These are phyloP conservation scores for Boletus subcaerulescens DNA, from an alignment of 768 basidiomycete species.

Conservation along the genomic window DNA sequence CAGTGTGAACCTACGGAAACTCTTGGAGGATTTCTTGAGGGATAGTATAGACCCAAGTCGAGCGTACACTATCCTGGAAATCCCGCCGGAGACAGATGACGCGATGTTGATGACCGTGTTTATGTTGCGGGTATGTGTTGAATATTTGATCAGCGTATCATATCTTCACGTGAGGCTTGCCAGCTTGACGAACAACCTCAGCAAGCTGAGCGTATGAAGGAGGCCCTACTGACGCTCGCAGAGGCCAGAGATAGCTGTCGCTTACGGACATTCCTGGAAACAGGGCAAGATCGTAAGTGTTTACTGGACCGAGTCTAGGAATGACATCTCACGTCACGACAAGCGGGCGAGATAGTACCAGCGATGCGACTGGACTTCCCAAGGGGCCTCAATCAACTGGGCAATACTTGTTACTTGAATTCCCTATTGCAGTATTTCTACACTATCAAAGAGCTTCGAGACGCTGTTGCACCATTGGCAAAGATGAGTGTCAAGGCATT, in stretches of 20 bases:
- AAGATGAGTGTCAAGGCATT: conserved; percentile 51
- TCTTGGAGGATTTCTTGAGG: conserved; percentile 55
- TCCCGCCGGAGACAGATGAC: conserved; percentile 71
- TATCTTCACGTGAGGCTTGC: conserved; percentile 6
- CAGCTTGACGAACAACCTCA: conserved; percentile 72
- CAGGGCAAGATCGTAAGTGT: conserved; percentile 73
- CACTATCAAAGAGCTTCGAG: conserved; percentile 87
- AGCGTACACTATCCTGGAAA: conserved; percentile 71
- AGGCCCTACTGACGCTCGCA: conserved; percentile 71
- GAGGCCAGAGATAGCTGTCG: conserved; percentile 72
- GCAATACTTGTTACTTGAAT: conserved; percentile 87
- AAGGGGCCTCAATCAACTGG: conserved; percentile 83
- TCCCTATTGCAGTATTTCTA: conserved; percentile 86
- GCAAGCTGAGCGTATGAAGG: conserved; percentile 66
- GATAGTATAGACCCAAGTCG: conserved; percentile 61
- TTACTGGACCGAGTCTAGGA: neutral
- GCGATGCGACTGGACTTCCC: conserved; percentile 66
- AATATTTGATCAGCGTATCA: neutral
- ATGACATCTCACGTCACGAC: conserved; percentile 2
- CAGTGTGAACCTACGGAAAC: conserved; percentile 44
- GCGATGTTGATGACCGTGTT: conserved; percentile 74
- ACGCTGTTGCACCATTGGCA: conserved; percentile 62
- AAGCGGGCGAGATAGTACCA: conserved; percentile 64
- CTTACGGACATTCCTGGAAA: conserved; percentile 59
- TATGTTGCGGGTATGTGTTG: conserved; percentile 56